phyloP scores from a whole-genome alignment of 192 early-diverging fungal genomes.

The Funneliformis geosporum region DNA sequence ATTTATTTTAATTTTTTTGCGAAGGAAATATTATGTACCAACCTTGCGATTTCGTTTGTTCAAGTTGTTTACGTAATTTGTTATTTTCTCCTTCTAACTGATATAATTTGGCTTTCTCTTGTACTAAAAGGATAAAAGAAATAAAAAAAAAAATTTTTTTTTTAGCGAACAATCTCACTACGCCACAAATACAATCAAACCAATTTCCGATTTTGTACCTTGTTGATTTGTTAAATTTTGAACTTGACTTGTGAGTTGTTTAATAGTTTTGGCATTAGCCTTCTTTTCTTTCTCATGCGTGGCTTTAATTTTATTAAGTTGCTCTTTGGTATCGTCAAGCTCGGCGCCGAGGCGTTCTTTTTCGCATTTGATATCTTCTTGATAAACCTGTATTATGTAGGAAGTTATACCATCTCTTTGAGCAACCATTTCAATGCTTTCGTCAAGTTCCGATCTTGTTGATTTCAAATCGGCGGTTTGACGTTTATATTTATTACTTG shows the following conservation, averaged over 20 bases:
- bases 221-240: slow-evolving; percentile 15
- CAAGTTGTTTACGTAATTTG: slow-evolving; percentile 24
- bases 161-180: not conserved
- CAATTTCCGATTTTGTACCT: not conserved
- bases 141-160: not conserved
- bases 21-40: not conserved
- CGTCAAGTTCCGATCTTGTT: not conserved
- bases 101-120: slow-evolving; percentile 15
- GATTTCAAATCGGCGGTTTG: not conserved
- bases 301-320: slow-evolving; percentile 14
- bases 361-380: slow-evolving; percentile 12
- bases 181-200: not conserved
- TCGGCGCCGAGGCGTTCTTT: not conserved
- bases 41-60: slow-evolving; percentile 3
- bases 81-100: slow-evolving; percentile 5
- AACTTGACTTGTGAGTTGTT: slow-evolving; percentile 18
- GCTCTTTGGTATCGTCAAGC: slow-evolving; percentile 12
- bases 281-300: slow-evolving; percentile 17
- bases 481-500: slow-evolving; percentile 17
- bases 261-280: slow-evolving; percentile 7
- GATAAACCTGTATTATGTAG: slow-evolving; percentile 19
- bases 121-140: not conserved
- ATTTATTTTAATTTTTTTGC: not conserved
- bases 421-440: not conserved
- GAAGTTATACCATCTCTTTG: slow-evolving; percentile 13